A percentile compares a stretch with the other conserved stretches of the same genome.
Conservation (phyloP, 768 basidiomycete genomes). For the Calocera cornea region DNA sequence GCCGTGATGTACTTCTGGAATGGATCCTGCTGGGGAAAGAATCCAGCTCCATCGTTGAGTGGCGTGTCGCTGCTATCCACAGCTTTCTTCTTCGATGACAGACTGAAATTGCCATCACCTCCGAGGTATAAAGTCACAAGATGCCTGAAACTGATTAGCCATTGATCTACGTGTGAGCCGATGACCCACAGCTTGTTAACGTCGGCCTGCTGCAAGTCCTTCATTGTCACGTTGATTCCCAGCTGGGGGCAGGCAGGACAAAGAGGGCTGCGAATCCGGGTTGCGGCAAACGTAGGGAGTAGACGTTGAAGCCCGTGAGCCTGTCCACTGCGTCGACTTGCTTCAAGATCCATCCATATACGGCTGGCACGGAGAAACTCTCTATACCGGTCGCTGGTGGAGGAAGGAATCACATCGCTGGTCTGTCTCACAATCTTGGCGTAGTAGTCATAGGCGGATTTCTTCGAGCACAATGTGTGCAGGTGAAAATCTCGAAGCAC, state of each 20-base stretch:
- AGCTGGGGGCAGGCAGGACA: slow-evolving; percentile 2
- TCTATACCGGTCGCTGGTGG: neutral
- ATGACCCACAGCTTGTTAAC: neutral
- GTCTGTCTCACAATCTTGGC: slow-evolving; percentile 4
- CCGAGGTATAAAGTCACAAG: neutral
- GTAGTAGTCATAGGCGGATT: slow-evolving; percentile 13
- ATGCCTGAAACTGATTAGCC: neutral
- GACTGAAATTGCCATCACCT: neutral
- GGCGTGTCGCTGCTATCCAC: neutral
- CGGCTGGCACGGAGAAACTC: neutral
- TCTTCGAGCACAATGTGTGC: slow-evolving; percentile 12
- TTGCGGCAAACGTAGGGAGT: neutral
- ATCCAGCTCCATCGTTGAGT: neutral
- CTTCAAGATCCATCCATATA: slow-evolving; percentile 5
- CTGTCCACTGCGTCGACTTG: neutral
- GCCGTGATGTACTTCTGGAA: neutral
- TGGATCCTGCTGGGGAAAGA: neutral
- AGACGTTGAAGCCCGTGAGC: neutral
- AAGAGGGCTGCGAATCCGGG: neutral
- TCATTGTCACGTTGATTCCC: neutral
- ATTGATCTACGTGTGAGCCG: neutral
- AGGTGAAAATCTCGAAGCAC: slow-evolving; percentile 6
- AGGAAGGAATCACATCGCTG: neutral
- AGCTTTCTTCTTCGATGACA: neutral
- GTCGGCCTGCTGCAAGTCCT: neutral